Percentiles rank a stretch among this genome's conserved stretches.
phyloP scores from a whole-genome alignment of 1,284 basidiomycete species.

The Athelia psychrophila region DNA sequence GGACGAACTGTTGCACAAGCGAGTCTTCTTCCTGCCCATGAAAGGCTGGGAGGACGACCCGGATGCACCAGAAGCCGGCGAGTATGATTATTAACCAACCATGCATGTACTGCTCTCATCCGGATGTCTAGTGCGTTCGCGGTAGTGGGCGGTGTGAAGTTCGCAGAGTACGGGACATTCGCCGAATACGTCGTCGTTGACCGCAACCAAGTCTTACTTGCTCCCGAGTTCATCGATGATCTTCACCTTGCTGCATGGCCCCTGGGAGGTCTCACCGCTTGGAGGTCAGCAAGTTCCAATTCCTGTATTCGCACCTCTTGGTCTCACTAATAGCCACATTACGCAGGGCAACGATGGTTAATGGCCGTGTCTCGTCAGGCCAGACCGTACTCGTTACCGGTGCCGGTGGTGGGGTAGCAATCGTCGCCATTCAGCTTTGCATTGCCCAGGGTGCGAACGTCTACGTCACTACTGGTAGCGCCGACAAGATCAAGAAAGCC shows the following conservation, averaged over 20 bases:
- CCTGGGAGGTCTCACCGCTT: conserved; percentile 77
- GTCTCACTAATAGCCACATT: not conserved
- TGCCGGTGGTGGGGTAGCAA: conserved; percentile 81
- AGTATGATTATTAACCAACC: no score
- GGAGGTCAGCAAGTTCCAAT: no score
- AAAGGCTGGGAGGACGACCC: conserved; percentile 73
- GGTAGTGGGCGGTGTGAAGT: conserved; percentile 54
- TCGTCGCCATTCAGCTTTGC: conserved; percentile 75
- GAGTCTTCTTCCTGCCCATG: conserved; percentile 75
- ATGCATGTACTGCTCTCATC: no score
- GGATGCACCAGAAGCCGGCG: conserved; percentile 66
- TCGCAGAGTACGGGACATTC: conserved; percentile 67
- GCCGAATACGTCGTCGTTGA: conserved; percentile 75
- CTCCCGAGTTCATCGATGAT: conserved; percentile 70
- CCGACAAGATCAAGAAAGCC: conserved; percentile 71
- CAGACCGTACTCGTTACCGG: conserved; percentile 81
- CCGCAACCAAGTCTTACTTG: conserved; percentile 63
- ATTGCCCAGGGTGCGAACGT: conserved; percentile 77
- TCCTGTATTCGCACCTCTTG: conserved; percentile 3
- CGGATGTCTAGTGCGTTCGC: conserved; percentile 10
- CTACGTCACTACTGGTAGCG: conserved; percentile 75
- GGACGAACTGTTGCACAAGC: conserved; percentile 58
- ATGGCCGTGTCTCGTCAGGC: conserved; percentile 60
- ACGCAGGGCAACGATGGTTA: conserved; percentile 65
- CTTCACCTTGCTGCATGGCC: conserved; percentile 77